phyloP scores from a whole-genome alignment of 495 filamentous ascomycete species.

The Thermothielavioides terrestris region DNA sequence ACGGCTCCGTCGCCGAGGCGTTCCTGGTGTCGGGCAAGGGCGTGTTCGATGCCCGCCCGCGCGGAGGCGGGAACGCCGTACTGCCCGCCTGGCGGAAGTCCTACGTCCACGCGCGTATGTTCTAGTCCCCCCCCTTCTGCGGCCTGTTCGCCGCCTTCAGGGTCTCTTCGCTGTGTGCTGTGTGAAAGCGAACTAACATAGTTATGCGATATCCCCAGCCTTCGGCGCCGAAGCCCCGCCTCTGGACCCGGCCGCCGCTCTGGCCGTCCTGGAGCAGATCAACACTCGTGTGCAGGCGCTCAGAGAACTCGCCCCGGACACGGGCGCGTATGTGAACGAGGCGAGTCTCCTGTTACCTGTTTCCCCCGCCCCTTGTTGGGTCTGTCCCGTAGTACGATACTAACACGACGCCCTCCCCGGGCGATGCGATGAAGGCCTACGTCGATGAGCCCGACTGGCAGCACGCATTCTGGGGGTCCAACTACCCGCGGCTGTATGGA shows the following conservation, averaged over 20 bases:
- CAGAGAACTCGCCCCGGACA: constrained; percentile 28
- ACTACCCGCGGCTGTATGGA: constrained; percentile 36
- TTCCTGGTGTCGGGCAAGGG: constrained; percentile 31
- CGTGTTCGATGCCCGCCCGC: constrained; percentile 30
- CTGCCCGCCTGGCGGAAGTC: constrained; percentile 50
- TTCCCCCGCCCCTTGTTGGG: background rate
- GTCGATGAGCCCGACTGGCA: constrained; percentile 40
- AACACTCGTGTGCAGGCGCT: constrained; percentile 35
- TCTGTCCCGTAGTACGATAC: background rate
- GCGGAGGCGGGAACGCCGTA: constrained; percentile 37
- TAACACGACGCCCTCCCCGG: background rate
- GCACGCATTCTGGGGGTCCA: constrained; percentile 42
- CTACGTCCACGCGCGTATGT: constrained; percentile 32
- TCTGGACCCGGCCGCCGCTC: constrained; percentile 29
- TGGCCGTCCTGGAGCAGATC: constrained; percentile 32
- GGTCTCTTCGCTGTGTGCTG: too few relatives aligned
- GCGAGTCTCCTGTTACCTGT: constrained; percentile 10
- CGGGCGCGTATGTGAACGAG: constrained; percentile 37
- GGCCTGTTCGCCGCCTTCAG: too few relatives aligned
- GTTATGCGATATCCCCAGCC: constrained; percentile 7
- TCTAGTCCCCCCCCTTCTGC: background rate
- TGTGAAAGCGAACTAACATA: too few relatives aligned
- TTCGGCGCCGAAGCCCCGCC: constrained; percentile 20
- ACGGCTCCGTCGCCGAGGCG: constrained; percentile 1
- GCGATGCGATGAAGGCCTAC: constrained; percentile 37